Conservation (phyloP, 306 rosid genomes). For the Lupinus albus region DNA sequence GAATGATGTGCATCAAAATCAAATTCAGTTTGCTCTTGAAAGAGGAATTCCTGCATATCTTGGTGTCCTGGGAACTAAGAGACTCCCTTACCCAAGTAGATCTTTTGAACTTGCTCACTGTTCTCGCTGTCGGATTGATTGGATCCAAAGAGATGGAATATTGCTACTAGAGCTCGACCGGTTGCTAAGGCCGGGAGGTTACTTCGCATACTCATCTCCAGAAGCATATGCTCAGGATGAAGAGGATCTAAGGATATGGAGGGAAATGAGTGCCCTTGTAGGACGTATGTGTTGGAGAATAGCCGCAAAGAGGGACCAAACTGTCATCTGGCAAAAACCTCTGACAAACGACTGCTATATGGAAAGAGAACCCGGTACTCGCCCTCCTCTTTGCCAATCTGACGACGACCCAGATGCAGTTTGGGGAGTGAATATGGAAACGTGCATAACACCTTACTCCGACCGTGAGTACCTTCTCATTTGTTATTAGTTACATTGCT, state of each 20-base stretch:
- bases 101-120: slow-evolving; percentile 54
- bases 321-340: slow-evolving; percentile 52
- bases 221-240: slow-evolving; percentile 56
- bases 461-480: slow-evolving; percentile 42
- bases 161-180: slow-evolving; percentile 50
- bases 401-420: slow-evolving; percentile 48
- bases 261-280: slow-evolving; percentile 52
- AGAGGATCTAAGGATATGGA: slow-evolving; percentile 51
- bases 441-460: slow-evolving; percentile 48
- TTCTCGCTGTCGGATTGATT: slow-evolving; percentile 49
- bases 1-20: slow-evolving; percentile 53
- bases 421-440: slow-evolving; percentile 53
- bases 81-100: slow-evolving; percentile 54
- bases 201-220: slow-evolving; percentile 52
- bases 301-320: slow-evolving; percentile 48
- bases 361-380: slow-evolving; percentile 47
- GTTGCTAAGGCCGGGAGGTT: slow-evolving; percentile 51
- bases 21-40: slow-evolving; percentile 52
- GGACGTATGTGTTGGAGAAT: slow-evolving; percentile 49
- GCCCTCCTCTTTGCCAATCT: slow-evolving; percentile 51
- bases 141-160: slow-evolving; percentile 53
- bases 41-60: slow-evolving; percentile 55
- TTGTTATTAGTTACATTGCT: neutral
- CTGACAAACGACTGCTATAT: slow-evolving; percentile 49
- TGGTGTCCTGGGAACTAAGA: slow-evolving; percentile 52